A percentile compares a stretch with the other conserved stretches of the same genome.
Evolutionary conservation across 2,329 filamentous ascomycete genomes (phyloP).

Genomic region (Fusarium sp.): DNA sequence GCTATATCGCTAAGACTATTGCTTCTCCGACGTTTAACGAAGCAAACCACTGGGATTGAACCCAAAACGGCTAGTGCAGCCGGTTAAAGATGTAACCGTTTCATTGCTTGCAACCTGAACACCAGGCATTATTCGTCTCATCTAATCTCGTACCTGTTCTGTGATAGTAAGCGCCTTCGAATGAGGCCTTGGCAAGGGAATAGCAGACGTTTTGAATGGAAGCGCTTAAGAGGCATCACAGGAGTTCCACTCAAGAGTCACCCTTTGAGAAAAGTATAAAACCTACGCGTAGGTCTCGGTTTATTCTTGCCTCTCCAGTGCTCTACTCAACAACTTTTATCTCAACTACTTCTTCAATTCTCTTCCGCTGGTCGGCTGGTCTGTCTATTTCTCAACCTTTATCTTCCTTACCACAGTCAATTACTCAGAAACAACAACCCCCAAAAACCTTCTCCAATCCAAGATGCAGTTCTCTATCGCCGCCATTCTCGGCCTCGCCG

Average conservation of each 20-base stretch:
- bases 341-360: conserved; percentile 11
- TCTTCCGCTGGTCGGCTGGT: conserved; percentile 27
- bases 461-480: conserved; percentile 24
- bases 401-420: conserved; percentile 12
- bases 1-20: not conserved
- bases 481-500: conserved; percentile 19
- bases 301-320: conserved; percentile 14
- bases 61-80: not conserved
- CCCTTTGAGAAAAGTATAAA: conserved; percentile 11
- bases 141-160: not conserved
- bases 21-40: not conserved
- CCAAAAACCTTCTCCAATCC: not conserved
- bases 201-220: not conserved
- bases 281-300: not conserved
- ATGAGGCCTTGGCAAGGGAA: conserved; percentile 7
- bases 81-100: not conserved
- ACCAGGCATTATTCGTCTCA: conserved; percentile 6
- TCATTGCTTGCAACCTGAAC: not conserved
- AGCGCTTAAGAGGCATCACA: not conserved
- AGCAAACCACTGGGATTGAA: not conserved
- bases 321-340: conserved; percentile 12
- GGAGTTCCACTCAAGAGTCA: not conserved
- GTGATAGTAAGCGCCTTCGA: not conserved
- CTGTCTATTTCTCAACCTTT: not conserved
- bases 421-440: not conserved